phyloP scores from a whole-genome alignment of 306 rosid species.

The Dalbergia cultrata region DNA sequence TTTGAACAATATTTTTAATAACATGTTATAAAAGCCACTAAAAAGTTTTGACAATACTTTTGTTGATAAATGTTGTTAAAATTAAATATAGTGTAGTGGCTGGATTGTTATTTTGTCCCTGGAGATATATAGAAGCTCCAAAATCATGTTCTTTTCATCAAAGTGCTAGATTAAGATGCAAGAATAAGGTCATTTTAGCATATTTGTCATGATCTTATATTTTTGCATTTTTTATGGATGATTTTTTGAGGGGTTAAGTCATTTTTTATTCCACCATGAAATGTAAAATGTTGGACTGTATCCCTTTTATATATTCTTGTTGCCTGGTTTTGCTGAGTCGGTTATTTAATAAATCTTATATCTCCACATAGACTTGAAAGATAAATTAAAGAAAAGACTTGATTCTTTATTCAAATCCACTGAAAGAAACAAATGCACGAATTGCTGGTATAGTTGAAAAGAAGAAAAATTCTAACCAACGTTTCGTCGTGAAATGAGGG shows the following conservation, averaged over 20 bases:
- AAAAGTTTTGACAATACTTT: too few species aligned
- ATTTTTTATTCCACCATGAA: slow-evolving; percentile 26
- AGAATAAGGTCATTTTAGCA: not conserved
- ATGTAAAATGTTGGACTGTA: not conserved
- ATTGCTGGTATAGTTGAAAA: not conserved
- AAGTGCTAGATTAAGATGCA: not conserved
- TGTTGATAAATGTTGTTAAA: too few species aligned
- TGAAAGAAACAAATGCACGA: not conserved
- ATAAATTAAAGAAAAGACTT: not conserved
- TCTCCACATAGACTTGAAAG: not conserved
- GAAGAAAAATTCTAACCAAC: not conserved
- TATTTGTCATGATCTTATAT: not conserved
- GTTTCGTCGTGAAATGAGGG: not conserved
- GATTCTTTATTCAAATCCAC: slow-evolving; percentile 14
- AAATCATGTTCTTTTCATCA: not conserved
- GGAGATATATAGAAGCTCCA: not conserved
- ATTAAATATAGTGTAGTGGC: too few species aligned
- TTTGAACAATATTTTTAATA: too few species aligned
- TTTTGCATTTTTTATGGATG: not conserved
- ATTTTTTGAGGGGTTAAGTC: not conserved
- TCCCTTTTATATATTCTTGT: slow-evolving; percentile 26
- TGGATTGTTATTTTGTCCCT: too few species aligned
- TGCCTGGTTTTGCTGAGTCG: not conserved
- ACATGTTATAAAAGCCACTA: too few species aligned
- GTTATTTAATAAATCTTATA: slow-evolving; percentile 7